phyloP scores from a whole-genome alignment of 2,329 filamentous ascomycete species.

The Ophiostoma ulmi region DNA sequence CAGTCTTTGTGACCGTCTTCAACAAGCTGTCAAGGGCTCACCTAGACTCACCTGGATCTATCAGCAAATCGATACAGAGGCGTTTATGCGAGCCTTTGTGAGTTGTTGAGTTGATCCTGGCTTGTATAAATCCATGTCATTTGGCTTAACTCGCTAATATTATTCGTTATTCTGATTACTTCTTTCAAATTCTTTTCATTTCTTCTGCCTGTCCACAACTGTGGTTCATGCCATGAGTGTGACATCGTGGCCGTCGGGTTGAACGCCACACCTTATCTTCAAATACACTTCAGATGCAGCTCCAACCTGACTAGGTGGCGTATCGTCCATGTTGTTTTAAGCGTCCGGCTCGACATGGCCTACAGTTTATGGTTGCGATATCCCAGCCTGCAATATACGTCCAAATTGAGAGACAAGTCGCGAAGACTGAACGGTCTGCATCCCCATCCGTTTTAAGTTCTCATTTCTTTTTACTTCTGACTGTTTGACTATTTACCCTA shows the following conservation, averaged over 20 bases:
- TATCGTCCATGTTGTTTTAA: background rate
- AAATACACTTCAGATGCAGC: background rate
- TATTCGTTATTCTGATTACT: background rate
- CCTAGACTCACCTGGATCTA: background rate
- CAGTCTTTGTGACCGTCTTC: background rate
- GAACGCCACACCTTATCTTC: background rate
- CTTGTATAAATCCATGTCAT: background rate
- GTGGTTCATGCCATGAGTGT: background rate
- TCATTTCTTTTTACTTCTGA: background rate
- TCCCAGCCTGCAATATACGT: background rate
- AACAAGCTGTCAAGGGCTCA: background rate
- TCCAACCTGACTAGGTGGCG: background rate
- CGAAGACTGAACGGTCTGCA: background rate
- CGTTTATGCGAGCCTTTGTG: background rate
- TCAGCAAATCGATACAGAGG: background rate
- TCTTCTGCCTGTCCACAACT: background rate
- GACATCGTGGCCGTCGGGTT: background rate
- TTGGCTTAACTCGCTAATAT: background rate
- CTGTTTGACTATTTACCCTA: background rate
- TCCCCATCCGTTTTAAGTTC: too few species aligned
- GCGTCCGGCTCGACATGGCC: too few species aligned
- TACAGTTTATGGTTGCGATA: background rate
- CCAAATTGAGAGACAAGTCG: background rate
- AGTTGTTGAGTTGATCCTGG: background rate
- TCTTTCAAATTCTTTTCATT: background rate